Evolutionary conservation across 257 asterid genomes (phyloP).

Genomic region (Rhazya stricta): DNA sequence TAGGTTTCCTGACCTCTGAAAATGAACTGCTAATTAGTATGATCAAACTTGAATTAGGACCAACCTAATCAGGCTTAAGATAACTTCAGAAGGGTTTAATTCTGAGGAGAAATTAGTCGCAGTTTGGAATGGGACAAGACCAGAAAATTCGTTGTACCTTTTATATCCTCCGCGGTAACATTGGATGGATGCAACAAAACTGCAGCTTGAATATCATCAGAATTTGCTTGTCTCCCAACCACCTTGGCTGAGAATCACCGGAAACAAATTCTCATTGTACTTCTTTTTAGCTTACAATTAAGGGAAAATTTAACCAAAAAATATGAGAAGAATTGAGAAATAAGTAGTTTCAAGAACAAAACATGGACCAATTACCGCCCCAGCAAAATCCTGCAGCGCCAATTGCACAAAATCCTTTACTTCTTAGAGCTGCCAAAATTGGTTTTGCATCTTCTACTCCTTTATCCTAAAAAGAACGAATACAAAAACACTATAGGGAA

Average conservation of each 20-base stretch:
- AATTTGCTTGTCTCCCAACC: constrained; percentile 36
- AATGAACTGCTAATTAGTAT: constrained; percentile 4
- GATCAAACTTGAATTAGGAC: neutral
- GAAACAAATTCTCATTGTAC: neutral
- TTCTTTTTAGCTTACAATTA: neutral
- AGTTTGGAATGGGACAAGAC: neutral
- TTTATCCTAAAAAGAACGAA: constrained; percentile 20
- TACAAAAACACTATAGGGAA: neutral
- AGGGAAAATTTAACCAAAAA: neutral
- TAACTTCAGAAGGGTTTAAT: neutral
- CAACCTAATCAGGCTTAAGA: neutral
- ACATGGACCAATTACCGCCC: constrained; percentile 28
- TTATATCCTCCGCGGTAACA: constrained; percentile 45
- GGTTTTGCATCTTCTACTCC: constrained; percentile 31
- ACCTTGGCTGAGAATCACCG: constrained; percentile 42
- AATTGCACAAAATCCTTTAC: constrained; percentile 28
- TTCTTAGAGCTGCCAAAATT: constrained; percentile 24
- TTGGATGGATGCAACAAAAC: constrained; percentile 54
- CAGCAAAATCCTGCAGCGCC: constrained; percentile 45
- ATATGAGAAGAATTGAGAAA: neutral
- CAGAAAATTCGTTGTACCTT: constrained; percentile 29
- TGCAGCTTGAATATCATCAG: constrained; percentile 45
- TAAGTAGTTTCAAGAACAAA: neutral
- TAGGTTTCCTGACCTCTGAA: constrained; percentile 49
- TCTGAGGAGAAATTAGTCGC: no score